Evolutionary conservation across 345 rosid species (phyloP), one percentile per base, ranked within the genome.

Genomic region (Populus pruinosa): DNA sequence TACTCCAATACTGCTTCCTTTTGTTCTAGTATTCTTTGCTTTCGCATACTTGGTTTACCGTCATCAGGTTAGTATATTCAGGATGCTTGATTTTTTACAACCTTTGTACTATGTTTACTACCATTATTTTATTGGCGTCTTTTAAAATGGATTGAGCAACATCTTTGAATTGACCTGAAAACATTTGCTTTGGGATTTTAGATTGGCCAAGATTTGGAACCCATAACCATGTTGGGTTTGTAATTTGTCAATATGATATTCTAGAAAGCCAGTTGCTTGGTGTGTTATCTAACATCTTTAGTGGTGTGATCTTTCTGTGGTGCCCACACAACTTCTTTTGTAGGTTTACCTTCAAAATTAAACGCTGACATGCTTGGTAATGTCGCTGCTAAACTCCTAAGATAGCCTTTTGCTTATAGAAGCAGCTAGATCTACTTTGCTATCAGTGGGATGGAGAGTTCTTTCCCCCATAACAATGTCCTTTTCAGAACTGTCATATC

Each of bases 1-100:
- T 72, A 96, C 97, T 61, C 99, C 99, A 33, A 90, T 96, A 78
- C 92, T 96, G 82, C 98, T 96, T 82, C 99, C 98, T 33, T 96
- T 96, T 84, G 87, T 91, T 56, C 65, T 92, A 68, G 88, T 96
- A 44, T 96, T 96, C 92, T 96, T 96, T 72, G 97, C 93, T 75
- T 85, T 96, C 13, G 98, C 98, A 5, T 92, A 89, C 91, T 86
- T 96, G 82, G 99, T 90, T 69, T 96, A 92, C 72, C 98, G 98
- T 77, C 99, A 96, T 82, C 99, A 96, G 99, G 99, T 96, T 67
- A 77, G 88, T 69, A 71, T 61, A 36, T 77, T 76, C 44, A 27
- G 21, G 50, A 63, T 75, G 74, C 31, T 36, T 49, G 35, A 20
- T 7, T 63, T 73, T 50, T 80, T 23, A 8, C 17, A 13, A 59